Evolutionary conservation across 2,329 filamentous ascomycete genomes (phyloP).

Genomic region (Ilyonectria mors-panacis): DNA sequence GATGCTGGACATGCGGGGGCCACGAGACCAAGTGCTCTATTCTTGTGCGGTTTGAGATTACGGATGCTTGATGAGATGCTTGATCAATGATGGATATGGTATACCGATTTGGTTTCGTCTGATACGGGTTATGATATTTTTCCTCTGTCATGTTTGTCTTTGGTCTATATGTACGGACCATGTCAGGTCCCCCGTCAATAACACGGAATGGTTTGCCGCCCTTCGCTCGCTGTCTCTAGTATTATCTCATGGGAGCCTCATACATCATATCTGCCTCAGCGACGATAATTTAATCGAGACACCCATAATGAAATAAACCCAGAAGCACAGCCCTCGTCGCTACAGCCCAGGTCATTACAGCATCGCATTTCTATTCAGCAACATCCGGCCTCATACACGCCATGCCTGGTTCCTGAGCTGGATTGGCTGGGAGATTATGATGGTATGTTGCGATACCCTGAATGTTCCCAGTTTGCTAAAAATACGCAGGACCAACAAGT

Average conservation of each 20-base stretch:
- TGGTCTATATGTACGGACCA: not conserved
- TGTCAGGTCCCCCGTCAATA: not conserved
- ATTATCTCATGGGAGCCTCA: not conserved
- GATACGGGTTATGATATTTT: slow-evolving; percentile 19
- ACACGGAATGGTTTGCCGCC: not conserved
- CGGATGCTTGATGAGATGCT: slow-evolving; percentile 56
- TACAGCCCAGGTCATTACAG: not conserved
- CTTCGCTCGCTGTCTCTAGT: not conserved
- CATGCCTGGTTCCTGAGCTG: slow-evolving; percentile 30
- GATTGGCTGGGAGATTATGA: slow-evolving; percentile 29
- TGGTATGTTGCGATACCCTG: slow-evolving; percentile 17
- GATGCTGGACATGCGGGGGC: slow-evolving; percentile 75
- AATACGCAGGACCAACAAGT: slow-evolving; percentile 11
- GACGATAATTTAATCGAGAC: too few species aligned
- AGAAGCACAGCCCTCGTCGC: too few species aligned
- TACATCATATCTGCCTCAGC: too few species aligned
- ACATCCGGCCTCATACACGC: too few species aligned
- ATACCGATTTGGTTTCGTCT: not conserved
- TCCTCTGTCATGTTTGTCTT: not conserved
- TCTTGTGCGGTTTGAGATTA: slow-evolving; percentile 73
- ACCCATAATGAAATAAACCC: too few species aligned
- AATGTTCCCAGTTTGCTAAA: not conserved
- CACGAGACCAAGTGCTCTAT: slow-evolving; percentile 74
- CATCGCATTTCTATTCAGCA: too few species aligned
- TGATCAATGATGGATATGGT: not conserved